Conservation (phyloP, 176 grass and related monocot genomes). For the Lolium rigidum region DNA sequence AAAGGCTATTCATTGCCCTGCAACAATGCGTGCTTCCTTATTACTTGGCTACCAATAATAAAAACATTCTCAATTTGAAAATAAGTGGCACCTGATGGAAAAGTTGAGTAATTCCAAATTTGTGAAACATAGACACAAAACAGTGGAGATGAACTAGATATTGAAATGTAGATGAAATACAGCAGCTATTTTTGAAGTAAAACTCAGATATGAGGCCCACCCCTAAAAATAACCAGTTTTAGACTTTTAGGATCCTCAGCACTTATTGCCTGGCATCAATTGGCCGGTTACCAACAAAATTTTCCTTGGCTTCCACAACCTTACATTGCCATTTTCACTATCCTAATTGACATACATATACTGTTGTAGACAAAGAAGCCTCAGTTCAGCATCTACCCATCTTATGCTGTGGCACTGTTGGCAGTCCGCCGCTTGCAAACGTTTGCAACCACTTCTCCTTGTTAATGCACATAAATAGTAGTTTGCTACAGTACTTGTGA, state of each 20-base stretch:
- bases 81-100: not conserved
- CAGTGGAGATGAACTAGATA: not conserved
- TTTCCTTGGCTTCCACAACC: not conserved
- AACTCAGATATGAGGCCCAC: not conserved
- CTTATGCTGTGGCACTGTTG: not conserved
- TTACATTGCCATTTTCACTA: not conserved
- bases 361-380: too few relatives aligned
- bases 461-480: not conserved
- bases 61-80: not conserved
- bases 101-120: not conserved
- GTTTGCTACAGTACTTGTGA: slow-evolving; percentile 27
- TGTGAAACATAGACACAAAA: not conserved
- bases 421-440: not conserved
- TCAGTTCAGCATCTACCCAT: slow-evolving; percentile 7
- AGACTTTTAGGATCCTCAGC: not conserved
- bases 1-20: not conserved
- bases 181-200: too few relatives aligned
- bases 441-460: not conserved
- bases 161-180: not conserved
- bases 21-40: too few relatives aligned
- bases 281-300: not conserved
- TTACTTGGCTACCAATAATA: not conserved
- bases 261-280: not conserved
- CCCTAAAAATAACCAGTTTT: not conserved
- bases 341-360: not conserved